A percentile compares a stretch with the other conserved stretches of the same genome.
Evolutionary conservation across 768 basidiomycete species (phyloP).

Genomic region (Mycena chlorophos): DNA sequence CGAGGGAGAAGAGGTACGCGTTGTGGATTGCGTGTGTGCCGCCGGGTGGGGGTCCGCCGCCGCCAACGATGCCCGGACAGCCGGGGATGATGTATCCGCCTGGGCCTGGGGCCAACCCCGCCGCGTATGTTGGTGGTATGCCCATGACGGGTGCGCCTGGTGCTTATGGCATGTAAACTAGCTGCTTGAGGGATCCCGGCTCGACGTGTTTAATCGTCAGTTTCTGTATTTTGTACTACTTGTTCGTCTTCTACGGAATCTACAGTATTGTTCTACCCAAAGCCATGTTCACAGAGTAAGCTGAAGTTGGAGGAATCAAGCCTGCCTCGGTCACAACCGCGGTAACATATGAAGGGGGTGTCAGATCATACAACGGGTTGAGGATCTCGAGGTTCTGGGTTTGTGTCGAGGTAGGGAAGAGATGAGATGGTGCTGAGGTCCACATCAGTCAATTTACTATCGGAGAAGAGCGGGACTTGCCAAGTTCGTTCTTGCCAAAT

Average conservation of each 20-base stretch:
- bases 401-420: constrained; percentile 37
- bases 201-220: neutral
- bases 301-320: constrained; percentile 89
- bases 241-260: too few relatives aligned
- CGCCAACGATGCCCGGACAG: neutral
- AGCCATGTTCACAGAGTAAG: constrained; percentile 79
- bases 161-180: constrained; percentile 11
- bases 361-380: constrained; percentile 91
- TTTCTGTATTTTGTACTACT: neutral
- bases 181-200: too few relatives aligned
- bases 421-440: constrained; percentile 37
- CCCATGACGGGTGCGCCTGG: constrained; percentile 14
- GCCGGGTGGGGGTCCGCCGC: neutral
- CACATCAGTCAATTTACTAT: neutral
- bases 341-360: constrained; percentile 88
- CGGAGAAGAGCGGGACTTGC: constrained; percentile 43
- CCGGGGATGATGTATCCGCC: neutral
- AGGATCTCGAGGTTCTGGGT: constrained; percentile 68
- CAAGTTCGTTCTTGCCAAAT: constrained; percentile 95
- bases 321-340: constrained; percentile 98
- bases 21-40: constrained; percentile 59
- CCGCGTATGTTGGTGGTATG: constrained; percentile 12
- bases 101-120: neutral
- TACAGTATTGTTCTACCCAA: constrained; percentile 53
- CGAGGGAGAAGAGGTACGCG: constrained; percentile 61